Percentiles rank a stretch among this genome's conserved stretches.
Evolutionary conservation across 192 early-diverging fungal species (phyloP).

Genomic region (Coemansia sp.): DNA sequence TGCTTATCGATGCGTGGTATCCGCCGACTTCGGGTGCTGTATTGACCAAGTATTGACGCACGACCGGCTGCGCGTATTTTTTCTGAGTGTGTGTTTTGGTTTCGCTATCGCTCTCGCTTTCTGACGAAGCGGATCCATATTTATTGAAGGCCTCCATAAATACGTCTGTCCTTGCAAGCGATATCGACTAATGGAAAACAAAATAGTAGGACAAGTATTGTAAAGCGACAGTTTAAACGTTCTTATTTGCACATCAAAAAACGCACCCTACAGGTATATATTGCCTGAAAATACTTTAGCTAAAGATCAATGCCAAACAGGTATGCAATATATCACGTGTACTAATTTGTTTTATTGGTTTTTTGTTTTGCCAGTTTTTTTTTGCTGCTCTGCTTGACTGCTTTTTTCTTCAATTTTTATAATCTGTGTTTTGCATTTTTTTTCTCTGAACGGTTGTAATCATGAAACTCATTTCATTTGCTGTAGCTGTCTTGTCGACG

Average conservation of each 20-base stretch:
- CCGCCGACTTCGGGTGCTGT: slow-evolving; percentile 39
- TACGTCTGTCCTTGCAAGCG: no score
- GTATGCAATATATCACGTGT: not conserved
- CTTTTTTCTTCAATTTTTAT: no score
- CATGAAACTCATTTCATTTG: not conserved
- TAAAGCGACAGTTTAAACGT: no score
- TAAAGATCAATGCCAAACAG: not conserved
- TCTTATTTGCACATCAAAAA: not conserved
- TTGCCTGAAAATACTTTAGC: no score
- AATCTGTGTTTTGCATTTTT: no score
- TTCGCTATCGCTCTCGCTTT: slow-evolving; percentile 24
- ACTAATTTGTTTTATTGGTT: no score
- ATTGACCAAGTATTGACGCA: slow-evolving; percentile 39
- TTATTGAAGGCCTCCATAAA: slow-evolving; percentile 37
- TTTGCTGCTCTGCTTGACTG: no score
- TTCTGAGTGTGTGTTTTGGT: not conserved
- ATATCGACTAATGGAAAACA: no score
- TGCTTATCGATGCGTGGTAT: not conserved
- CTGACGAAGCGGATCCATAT: slow-evolving; percentile 39
- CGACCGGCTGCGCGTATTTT: slow-evolving; percentile 17
- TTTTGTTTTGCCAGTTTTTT: no score
- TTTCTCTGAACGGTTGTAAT: not conserved
- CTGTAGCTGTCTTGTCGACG: not conserved
- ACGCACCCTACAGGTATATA: not conserved
- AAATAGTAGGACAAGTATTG: no score